These are phyloP conservation scores for Scolecobasidium constrictum DNA, from an alignment of 2,329 filamentous ascomycete species.

Conservation along the genomic window DNA sequence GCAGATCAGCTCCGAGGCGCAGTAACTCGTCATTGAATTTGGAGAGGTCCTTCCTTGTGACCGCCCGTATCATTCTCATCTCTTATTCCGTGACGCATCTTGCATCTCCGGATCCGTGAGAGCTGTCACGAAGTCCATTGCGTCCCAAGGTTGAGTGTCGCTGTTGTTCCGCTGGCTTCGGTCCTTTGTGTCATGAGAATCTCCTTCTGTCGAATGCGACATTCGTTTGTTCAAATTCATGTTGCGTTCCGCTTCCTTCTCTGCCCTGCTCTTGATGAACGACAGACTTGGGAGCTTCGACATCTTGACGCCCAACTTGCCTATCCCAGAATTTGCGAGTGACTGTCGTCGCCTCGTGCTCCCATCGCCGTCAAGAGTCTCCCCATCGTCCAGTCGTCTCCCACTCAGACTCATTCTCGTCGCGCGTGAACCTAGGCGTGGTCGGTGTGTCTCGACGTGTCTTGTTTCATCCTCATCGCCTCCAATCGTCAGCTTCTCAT, in stretches of 20 bases:
- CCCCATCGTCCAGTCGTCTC: conserved; percentile 3
- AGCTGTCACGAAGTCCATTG: conserved; percentile 3
- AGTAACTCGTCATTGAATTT: too few relatives aligned
- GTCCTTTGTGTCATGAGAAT: neutral
- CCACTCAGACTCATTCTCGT: conserved; percentile 2
- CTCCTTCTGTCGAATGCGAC: neutral
- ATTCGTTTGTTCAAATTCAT: neutral
- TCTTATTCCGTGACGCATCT: neutral
- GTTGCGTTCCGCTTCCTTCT: conserved; percentile 4
- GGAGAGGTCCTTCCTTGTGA: too few relatives aligned
- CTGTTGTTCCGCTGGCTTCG: neutral
- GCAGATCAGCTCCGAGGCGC: too few relatives aligned
- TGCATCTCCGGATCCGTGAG: conserved; percentile 2
- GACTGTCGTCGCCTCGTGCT: neutral
- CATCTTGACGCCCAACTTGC: neutral
- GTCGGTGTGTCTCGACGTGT: conserved; percentile 1
- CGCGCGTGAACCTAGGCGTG: neutral
- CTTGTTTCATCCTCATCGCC: conserved; percentile 3
- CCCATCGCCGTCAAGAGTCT: conserved; percentile 3
- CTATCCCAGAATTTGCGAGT: neutral
- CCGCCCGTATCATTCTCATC: too few relatives aligned
- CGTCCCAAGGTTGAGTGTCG: neutral
- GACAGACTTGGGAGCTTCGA: neutral
- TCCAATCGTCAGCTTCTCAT: conserved; percentile 3
- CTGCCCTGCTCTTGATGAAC: neutral